These are phyloP conservation scores for Boletus putidus DNA, from an alignment of 1,284 basidiomycete genomes.

Conservation along the genomic window DNA sequence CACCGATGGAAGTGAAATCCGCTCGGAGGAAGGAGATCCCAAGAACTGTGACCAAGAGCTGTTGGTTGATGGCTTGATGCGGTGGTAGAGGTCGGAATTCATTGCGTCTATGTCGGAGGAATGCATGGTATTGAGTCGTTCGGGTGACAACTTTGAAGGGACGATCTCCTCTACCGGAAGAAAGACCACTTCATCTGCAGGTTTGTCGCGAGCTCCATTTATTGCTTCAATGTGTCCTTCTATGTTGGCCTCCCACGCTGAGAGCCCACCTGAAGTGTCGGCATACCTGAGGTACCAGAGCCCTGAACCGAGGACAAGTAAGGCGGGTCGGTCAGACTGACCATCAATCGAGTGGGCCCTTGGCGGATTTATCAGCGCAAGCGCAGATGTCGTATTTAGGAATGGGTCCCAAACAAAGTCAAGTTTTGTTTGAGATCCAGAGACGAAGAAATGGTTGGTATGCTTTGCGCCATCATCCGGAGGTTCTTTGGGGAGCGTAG, in stretches of 20 bases:
- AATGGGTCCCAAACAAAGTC: constrained; percentile 82
- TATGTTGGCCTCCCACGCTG: constrained; percentile 74
- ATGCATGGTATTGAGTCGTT: constrained; percentile 67
- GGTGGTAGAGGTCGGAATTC: constrained; percentile 79
- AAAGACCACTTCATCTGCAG: constrained; percentile 72
- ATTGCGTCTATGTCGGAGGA: constrained; percentile 81
- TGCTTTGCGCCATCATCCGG: constrained; percentile 66
- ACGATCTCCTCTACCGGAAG: constrained; percentile 74
- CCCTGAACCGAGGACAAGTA: constrained; percentile 82
- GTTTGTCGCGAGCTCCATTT: constrained; percentile 37
- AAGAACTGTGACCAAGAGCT: constrained; percentile 37
- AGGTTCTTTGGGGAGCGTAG: constrained; percentile 53
- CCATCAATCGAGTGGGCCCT: constrained; percentile 5
- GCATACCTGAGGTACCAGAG: constrained; percentile 85
- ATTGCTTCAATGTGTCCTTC: constrained; percentile 61
- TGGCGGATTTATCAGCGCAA: constrained; percentile 40
- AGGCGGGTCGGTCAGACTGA: constrained; percentile 44
- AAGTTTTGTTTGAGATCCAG: constrained; percentile 51
- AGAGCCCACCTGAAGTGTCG: constrained; percentile 65
- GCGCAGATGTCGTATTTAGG: constrained; percentile 64
- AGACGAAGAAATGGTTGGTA: constrained; percentile 53
- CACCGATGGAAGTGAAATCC: constrained; percentile 65
- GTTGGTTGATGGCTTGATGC: constrained; percentile 50
- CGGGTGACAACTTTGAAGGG: constrained; percentile 57
- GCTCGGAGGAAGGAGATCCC: constrained; percentile 32